A percentile compares a stretch with the other conserved stretches of the same genome.
These are phyloP conservation scores for Colletotrichum gigasporum DNA, from an alignment of 2,329 filamentous ascomycete genomes.

Conservation along the genomic window DNA sequence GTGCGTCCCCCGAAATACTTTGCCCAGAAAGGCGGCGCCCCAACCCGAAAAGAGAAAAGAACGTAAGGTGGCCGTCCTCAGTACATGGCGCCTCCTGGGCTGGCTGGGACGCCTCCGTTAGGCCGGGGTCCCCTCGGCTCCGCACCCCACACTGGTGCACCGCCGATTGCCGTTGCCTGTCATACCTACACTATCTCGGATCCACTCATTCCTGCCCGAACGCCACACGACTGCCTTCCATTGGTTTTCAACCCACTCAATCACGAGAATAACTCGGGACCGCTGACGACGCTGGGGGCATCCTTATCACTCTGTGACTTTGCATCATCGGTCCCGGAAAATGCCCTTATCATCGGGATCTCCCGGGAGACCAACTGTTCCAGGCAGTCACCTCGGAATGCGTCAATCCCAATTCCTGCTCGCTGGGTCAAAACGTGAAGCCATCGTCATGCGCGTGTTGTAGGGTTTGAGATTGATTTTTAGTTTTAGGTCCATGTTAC, in stretches of 20 bases:
- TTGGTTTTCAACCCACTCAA: background rate
- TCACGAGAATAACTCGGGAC: conserved; percentile 24
- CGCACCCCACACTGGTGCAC: conserved; percentile 21
- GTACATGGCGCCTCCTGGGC: background rate
- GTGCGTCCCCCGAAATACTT: too few species aligned
- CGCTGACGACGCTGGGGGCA: background rate
- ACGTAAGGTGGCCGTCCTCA: too few species aligned
- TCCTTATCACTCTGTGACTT: conserved; percentile 4
- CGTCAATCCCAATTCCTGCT: background rate
- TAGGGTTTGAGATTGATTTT: conserved; percentile 12
- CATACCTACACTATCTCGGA: background rate
- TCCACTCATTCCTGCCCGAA: conserved; percentile 2
- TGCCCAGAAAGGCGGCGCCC: too few species aligned
- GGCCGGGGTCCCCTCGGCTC: conserved; percentile 19
- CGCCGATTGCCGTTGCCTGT: conserved; percentile 22
- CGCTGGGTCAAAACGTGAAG: conserved; percentile 24
- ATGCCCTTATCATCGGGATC: conserved; percentile 15
- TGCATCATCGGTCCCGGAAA: conserved; percentile 1
- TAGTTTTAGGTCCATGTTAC: conserved; percentile 1
- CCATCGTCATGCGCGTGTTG: conserved; percentile 26
- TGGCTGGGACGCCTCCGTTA: conserved; percentile 8
- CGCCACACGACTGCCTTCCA: background rate
- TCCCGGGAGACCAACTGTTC: background rate
- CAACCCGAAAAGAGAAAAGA: too few species aligned
- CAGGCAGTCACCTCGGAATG: conserved; percentile 9